A percentile compares a stretch with the other conserved stretches of the same genome.
Evolutionary conservation across 176 grass and related monocot species (phyloP).

Genomic region (Cenchrus fungigraminus): DNA sequence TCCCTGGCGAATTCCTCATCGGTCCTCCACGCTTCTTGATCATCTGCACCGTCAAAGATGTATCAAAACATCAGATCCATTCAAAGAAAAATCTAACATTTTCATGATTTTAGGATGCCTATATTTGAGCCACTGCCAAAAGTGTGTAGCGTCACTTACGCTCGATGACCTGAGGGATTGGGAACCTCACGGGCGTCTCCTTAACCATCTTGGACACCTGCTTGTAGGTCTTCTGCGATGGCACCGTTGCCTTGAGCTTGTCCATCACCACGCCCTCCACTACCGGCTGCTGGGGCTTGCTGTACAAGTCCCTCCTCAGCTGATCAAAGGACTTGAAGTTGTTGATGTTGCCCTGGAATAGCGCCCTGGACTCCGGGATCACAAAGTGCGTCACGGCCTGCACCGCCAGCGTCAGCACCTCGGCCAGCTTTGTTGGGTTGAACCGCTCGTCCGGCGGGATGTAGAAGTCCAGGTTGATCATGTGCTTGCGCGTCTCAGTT

Average conservation of each 20-base stretch:
- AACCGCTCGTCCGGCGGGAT: slow-evolving; percentile 92
- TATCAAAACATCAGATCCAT: neutral
- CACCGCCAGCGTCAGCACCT: slow-evolving; percentile 65
- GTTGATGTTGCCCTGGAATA: slow-evolving; percentile 54
- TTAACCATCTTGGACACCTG: slow-evolving; percentile 61
- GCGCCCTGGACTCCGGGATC: slow-evolving; percentile 61
- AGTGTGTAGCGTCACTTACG: slow-evolving; percentile 25
- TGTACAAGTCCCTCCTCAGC: slow-evolving; percentile 71
- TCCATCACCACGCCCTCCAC: slow-evolving; percentile 58
- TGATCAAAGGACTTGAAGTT: slow-evolving; percentile 72
- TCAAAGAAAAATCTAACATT: neutral
- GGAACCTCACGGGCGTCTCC: slow-evolving; percentile 67
- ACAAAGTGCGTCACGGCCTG: slow-evolving; percentile 86
- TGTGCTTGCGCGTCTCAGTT: slow-evolving; percentile 65
- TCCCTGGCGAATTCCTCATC: slow-evolving; percentile 92
- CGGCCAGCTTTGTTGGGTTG: slow-evolving; percentile 71
- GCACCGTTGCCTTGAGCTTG: slow-evolving; percentile 64
- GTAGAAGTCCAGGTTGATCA: slow-evolving; percentile 90
- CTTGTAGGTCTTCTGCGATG: slow-evolving; percentile 63
- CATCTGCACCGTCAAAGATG: slow-evolving; percentile 45
- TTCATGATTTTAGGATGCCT: neutral
- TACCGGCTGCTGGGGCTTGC: slow-evolving; percentile 7
- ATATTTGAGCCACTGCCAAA: neutral
- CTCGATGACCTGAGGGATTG: slow-evolving; percentile 80
- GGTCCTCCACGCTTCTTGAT: slow-evolving; percentile 71